Conservation (phyloP, 2,329 filamentous ascomycete species). For the Alternaria brassicae region DNA sequence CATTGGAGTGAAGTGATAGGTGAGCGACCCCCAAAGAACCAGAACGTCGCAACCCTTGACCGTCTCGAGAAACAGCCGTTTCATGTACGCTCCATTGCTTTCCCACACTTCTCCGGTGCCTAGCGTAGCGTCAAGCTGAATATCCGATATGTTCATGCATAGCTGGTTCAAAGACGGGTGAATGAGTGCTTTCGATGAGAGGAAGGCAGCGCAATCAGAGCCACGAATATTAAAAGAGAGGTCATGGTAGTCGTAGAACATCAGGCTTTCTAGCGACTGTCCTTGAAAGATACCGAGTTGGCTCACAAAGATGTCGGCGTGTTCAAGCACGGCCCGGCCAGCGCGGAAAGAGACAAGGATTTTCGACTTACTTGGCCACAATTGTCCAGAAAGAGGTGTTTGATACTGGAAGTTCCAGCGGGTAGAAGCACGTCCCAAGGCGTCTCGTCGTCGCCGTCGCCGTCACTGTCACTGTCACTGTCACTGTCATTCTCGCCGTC, state of each 20-base stretch:
- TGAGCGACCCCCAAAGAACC: slow-evolving; percentile 6
- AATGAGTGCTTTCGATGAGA: slow-evolving; percentile 8
- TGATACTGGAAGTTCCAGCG: background rate
- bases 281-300: background rate
- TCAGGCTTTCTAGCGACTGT: slow-evolving; percentile 10
- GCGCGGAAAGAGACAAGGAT: slow-evolving; percentile 11
- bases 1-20: background rate
- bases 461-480: slow-evolving; percentile 1
- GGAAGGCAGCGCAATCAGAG: slow-evolving; percentile 1
- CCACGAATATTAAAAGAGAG: background rate
- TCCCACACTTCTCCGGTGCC: background rate
- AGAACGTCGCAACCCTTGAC: background rate
- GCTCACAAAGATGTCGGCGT: background rate
- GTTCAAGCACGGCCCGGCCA: background rate
- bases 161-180: background rate
- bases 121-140: background rate
- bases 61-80: background rate
- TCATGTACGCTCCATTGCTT: background rate
- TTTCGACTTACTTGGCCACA: background rate
- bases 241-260: slow-evolving; percentile 16
- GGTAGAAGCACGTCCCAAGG: background rate
- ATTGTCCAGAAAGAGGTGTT: slow-evolving; percentile 21
- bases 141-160: background rate
- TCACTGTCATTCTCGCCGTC: too few species aligned
- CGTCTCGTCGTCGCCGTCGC: background rate